These are phyloP conservation scores for Vicia faba DNA, from an alignment of 306 rosid genomes.

Conservation along the genomic window DNA sequence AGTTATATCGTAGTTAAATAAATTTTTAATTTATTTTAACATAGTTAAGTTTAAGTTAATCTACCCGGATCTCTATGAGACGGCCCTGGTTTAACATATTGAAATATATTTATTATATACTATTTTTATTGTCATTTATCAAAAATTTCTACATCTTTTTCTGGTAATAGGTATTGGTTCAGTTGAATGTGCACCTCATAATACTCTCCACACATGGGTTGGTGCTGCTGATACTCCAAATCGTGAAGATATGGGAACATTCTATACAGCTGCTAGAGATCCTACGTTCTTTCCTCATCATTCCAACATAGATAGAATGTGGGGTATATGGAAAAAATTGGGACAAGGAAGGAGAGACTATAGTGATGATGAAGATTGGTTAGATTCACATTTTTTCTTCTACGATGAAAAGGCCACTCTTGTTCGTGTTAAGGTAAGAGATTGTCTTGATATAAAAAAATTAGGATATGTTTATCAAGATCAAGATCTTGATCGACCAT, in stretches of 20 bases:
- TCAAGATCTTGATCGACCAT: constrained; percentile 52
- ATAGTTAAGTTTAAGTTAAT: too few relatives aligned
- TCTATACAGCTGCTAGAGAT: constrained; percentile 75
- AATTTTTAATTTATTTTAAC: too few relatives aligned
- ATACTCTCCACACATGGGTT: constrained; percentile 55
- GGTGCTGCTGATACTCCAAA: constrained; percentile 54
- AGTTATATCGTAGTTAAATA: too few relatives aligned
- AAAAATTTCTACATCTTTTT: too few relatives aligned
- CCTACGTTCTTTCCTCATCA: constrained; percentile 73
- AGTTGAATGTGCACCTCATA: constrained; percentile 58
- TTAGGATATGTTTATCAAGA: constrained; percentile 65
- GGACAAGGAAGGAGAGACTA: constrained; percentile 47
- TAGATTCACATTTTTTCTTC: constrained; percentile 59
- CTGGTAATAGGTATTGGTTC: constrained; percentile 46
- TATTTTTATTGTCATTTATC: too few relatives aligned
- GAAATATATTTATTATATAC: too few relatives aligned
- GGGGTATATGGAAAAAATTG: constrained; percentile 65
- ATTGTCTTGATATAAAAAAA: constrained; percentile 52
- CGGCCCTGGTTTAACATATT: too few relatives aligned
- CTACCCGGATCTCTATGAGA: too few relatives aligned
- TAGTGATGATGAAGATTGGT: constrained; percentile 61
- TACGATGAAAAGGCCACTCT: constrained; percentile 63
- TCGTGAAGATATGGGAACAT: constrained; percentile 69
- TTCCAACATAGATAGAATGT: constrained; percentile 67
- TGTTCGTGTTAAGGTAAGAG: constrained; percentile 58